These are phyloP conservation scores for Penicillium atrosanguineum DNA, from an alignment of 495 filamentous ascomycete genomes.

Conservation along the genomic window DNA sequence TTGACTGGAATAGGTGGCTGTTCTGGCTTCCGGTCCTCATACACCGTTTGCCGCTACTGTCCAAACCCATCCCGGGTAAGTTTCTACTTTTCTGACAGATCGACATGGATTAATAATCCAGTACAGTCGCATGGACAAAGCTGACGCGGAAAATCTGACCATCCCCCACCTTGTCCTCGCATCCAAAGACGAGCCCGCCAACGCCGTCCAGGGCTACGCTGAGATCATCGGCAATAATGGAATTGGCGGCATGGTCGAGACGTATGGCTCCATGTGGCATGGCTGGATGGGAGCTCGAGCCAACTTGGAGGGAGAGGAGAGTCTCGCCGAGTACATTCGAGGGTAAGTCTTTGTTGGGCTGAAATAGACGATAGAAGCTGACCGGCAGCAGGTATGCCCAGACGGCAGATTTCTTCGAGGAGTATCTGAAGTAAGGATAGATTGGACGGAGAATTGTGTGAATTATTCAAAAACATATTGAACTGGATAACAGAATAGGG, in stretches of 20 bases:
- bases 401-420: constrained; percentile 44
- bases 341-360: constrained; percentile 37
- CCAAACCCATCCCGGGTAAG: constrained; percentile 50
- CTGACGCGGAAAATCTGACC: constrained; percentile 43
- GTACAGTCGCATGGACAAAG: constrained; percentile 33
- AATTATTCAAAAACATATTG: too few species aligned
- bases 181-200: constrained; percentile 50
- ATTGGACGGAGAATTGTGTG: too few species aligned
- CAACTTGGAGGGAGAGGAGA: constrained; percentile 48
- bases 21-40: constrained; percentile 35
- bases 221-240: constrained; percentile 37
- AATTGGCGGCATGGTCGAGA: constrained; percentile 44
- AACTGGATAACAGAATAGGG: too few species aligned
- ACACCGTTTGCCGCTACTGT: constrained; percentile 47
- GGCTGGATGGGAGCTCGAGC: constrained; percentile 65
- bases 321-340: constrained; percentile 49
- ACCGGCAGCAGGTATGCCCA: constrained; percentile 33
- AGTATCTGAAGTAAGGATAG: too few species aligned
- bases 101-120: too few species aligned
- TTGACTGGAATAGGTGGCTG: constrained; percentile 37
- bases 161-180: constrained; percentile 56
- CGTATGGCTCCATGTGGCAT: constrained; percentile 52
- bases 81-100: too few species aligned
- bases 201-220: constrained; percentile 38
- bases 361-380: neutral